Base-by-base conservation (phyloP, 2,329 filamentous ascomycete species). In the Fusarium nanum region DNA sequence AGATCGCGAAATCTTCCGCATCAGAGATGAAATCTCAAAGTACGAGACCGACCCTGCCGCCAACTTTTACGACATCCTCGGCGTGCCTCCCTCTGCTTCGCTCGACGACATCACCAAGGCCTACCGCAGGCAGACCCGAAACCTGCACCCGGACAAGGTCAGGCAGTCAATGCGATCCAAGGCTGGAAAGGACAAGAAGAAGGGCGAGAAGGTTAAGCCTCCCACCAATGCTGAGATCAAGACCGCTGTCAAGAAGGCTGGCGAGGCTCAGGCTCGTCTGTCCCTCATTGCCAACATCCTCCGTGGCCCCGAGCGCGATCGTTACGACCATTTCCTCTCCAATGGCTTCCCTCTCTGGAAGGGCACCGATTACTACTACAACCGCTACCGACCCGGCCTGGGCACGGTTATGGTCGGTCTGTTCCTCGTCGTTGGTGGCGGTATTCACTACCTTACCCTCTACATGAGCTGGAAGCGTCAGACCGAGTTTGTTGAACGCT, bases 1-100 rank as follows among this genome's bases (percentile, higher is more conserved):
- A 97, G 96, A 99, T 82, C 93, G 97, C 78, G 96, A 99, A 83
- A 98, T 99, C 83, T 99, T 99, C 85, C 92, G 94, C 75, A 87
- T 99, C 68, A 91, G 91, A 77, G 94, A 98, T 83, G 96, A 98
- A 79, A 88, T 99, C 59, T 82, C 88, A 46, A 84, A 89, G 71
- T 93, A 98, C 80, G 93, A 98, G 80, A 60, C 77, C 34, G 94
- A 96, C 61, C 76, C 85, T 54, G 91, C 92, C 68, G 87, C 93
- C 64, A 96, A 93, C 74, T 99, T 99, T 82, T 99, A 99, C 88
- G 91, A 97, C 78, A 96, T 97, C 82, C 85, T 99, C 68, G 94
- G 91, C 76, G 87, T 97, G 71, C 84, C 87, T 53, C 84, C 89
- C 64, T 86, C 86, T 62, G 95, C 94, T 65, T 91, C 87, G 74